phyloP scores from a whole-genome alignment of 2,329 filamentous ascomycete genomes.

The Orbilia brochopaga region DNA sequence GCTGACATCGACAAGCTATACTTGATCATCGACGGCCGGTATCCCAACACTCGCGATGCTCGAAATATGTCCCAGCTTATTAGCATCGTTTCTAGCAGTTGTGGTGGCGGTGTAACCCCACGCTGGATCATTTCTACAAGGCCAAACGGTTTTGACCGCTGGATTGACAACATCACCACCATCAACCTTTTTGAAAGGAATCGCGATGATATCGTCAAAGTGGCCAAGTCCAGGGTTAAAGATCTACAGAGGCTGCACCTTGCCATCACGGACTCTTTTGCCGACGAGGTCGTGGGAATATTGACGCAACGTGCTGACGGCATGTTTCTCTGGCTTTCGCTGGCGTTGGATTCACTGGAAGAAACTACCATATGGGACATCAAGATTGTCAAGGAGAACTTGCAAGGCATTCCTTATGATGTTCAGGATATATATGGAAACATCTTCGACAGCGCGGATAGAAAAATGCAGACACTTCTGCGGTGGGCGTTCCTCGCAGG shows the following conservation, averaged over 20 bases:
- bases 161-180: neutral
- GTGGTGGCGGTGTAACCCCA: too few relatives aligned
- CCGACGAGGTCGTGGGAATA: neutral
- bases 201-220: conserved; percentile 7
- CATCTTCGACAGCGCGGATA: neutral
- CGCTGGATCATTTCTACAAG: too few relatives aligned
- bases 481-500: conserved; percentile 23
- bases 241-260: neutral
- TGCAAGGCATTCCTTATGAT: conserved; percentile 10
- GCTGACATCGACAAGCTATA: too few relatives aligned
- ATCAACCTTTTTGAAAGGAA: conserved; percentile 20
- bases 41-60: too few relatives aligned
- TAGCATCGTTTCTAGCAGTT: too few relatives aligned
- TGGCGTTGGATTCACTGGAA: conserved; percentile 10
- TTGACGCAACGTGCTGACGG: conserved; percentile 16
- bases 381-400: conserved; percentile 5
- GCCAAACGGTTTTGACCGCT: too few relatives aligned
- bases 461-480: neutral
- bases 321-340: conserved; percentile 20
- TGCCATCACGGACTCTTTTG: neutral
- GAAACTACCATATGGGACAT: conserved; percentile 10
- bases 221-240: conserved; percentile 12
- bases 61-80: too few relatives aligned
- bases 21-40: too few relatives aligned
- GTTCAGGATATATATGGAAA: conserved; percentile 13